Base-by-base conservation (phyloP, 805 yeast species). In the Zygosaccharomyces lentus region DNA sequence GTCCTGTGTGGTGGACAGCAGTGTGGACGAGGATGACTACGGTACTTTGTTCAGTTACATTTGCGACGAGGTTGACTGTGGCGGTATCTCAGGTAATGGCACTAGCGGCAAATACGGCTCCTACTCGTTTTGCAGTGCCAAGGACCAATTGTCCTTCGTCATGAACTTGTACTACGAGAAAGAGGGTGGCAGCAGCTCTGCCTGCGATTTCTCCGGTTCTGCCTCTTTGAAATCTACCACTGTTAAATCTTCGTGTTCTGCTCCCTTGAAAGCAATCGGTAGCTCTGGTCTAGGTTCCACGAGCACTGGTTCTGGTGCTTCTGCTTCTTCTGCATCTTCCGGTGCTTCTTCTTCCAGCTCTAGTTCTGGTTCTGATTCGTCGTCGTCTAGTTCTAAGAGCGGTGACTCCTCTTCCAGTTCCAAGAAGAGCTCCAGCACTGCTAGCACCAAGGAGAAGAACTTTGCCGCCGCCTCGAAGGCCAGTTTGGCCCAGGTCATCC, bases 121-220 rank as follows among this genome's bases (percentile, higher is more conserved):
- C 24, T 79, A 74, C 69, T 84, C 91, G 13, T 82, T 75, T 81
- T 85, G 93, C 66, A 70, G 78, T 16, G 65, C 77, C 45, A 77
- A 81, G 66, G 84, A 81, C 47, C 73, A 80, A 69, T 72, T 85
- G 57, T 75, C 85, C 31, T 85, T 74, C 59, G 75, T 80, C 32
- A 64, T 85, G 68, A 80, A 84, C 74, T 63, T 72, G 54, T 84
- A 84, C 75, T 84, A 82, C 68, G 64, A 69, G 46, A 64, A 64
- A 8, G 69, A 79, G 44, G 65, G 62, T 54, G 74, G 72, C 51
- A 47, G 58, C 21, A 62, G 62, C 40, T 65, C 73, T 45, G 85
- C 84, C 41, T 84, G 90, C 74, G 75, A 73, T 62, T 84, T 84
- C 67, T 68, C 71, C 51, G 91, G 91, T 49, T 77, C 87, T 41